These are phyloP conservation scores for Ceratocystiopsis minuta DNA, from an alignment of 2,329 filamentous ascomycete genomes.

Conservation along the genomic window DNA sequence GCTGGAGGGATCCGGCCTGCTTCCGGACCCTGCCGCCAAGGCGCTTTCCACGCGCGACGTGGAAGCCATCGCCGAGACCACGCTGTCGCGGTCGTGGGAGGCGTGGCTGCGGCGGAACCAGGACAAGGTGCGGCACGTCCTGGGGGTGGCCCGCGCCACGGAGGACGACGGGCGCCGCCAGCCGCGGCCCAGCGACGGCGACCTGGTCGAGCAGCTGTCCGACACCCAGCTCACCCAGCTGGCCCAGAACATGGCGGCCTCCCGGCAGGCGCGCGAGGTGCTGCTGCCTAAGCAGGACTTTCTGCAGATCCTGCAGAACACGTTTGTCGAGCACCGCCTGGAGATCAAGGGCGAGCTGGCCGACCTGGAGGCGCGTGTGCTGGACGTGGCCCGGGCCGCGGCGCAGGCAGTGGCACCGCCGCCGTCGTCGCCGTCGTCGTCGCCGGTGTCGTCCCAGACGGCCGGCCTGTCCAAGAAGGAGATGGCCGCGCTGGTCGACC, in stretches of 20 bases:
- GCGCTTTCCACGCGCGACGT: conserved; percentile 14
- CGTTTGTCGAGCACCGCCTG: conserved; percentile 20
- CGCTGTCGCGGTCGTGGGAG: conserved; percentile 27
- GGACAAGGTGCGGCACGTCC: conserved; percentile 18
- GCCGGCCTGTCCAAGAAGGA: conserved; percentile 22
- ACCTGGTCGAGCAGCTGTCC: conserved; percentile 14
- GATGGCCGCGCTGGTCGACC: conserved; percentile 22
- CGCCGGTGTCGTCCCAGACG: conserved; percentile 1
- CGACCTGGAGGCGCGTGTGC: conserved; percentile 16
- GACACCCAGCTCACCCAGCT: conserved; percentile 19
- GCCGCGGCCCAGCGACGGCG: neutral
- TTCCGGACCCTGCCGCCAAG: conserved; percentile 11
- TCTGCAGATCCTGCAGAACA: conserved; percentile 22
- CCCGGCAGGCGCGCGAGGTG: conserved; percentile 15
- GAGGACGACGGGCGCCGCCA: neutral
- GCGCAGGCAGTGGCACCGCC: conserved; percentile 1
- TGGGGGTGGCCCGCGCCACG: conserved; percentile 3
- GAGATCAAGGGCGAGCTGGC: conserved; percentile 24
- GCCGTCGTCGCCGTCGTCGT: neutral
- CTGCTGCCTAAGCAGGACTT: conserved; percentile 32
- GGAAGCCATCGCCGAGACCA: conserved; percentile 14
- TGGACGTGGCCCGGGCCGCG: conserved; percentile 5
- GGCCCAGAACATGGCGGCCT: conserved; percentile 19
- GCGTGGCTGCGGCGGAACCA: conserved; percentile 34
- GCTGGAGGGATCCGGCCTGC: conserved; percentile 17